phyloP scores from a whole-genome alignment of 192 early-diverging fungal genomes.

The Umbelopsis isabellina region DNA sequence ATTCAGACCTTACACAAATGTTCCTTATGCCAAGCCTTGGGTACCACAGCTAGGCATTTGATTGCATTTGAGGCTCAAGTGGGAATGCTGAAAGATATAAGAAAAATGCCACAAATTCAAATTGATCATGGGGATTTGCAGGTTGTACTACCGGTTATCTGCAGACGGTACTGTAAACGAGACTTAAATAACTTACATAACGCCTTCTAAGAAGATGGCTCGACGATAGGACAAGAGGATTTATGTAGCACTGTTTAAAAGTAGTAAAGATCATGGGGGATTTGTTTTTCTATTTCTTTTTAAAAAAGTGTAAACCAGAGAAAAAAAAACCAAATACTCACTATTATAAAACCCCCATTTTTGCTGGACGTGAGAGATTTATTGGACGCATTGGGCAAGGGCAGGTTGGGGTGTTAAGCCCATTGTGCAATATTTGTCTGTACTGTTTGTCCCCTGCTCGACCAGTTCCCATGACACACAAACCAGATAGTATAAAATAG shows the following conservation, averaged over 20 bases:
- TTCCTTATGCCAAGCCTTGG: not conserved
- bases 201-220: not conserved
- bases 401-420: not conserved
- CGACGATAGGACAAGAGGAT: not conserved
- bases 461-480: constrained; percentile 19
- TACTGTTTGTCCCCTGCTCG: too few species aligned
- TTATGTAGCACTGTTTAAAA: not conserved
- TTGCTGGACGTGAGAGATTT: not conserved
- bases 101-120: not conserved
- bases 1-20: not conserved
- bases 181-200: not conserved
- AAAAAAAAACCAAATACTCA: not conserved
- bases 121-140: constrained; percentile 19
- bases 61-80: not conserved
- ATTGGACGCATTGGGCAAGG: constrained; percentile 20
- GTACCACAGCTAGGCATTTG: not conserved
- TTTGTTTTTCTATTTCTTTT: too few species aligned
- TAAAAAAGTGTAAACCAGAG: not conserved
- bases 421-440: constrained; percentile 1
- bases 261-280: too few species aligned
- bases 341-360: too few species aligned
- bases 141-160: constrained; percentile 9
- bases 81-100: not conserved
- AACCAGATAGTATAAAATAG: not conserved
- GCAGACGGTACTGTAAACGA: not conserved